Percentiles rank a stretch among this genome's conserved stretches.
phyloP scores from a whole-genome alignment of 225 moss, liverwort and hornwort genomes.

The Polytrichum formosum region DNA sequence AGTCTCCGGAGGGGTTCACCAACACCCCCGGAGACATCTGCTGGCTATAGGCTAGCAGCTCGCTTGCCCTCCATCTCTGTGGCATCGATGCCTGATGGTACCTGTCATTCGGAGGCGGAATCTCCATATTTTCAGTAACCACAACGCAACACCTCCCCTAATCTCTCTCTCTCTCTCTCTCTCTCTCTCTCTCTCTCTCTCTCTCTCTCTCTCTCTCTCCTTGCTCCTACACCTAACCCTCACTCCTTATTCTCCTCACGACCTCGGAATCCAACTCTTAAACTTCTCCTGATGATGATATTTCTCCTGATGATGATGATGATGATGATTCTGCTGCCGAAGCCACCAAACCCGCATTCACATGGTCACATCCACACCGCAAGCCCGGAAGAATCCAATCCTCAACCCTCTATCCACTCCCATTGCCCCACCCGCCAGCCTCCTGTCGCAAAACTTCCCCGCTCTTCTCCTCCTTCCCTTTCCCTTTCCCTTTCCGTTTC shows the following conservation, averaged over 20 bases:
- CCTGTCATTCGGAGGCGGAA: constrained; percentile 39
- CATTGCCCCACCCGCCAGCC: constrained; percentile 54
- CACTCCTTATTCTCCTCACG: no score
- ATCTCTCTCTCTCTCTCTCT: constrained; percentile 1
- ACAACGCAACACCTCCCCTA: not conserved
- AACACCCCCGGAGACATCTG: constrained; percentile 35
- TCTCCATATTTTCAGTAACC: constrained; percentile 32
- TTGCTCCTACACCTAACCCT: constrained; percentile 23
- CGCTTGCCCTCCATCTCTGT: constrained; percentile 36
- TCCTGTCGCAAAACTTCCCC: constrained; percentile 33
- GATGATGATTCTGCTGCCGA: no score
- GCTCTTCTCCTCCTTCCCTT: constrained; percentile 7
- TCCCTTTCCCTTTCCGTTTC: not conserved
- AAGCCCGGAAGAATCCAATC: not conserved
- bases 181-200: no score
- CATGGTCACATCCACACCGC: constrained; percentile 14
- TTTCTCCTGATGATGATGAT: no score
- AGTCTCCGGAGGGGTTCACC: constrained; percentile 17
- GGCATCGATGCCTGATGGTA: constrained; percentile 8
- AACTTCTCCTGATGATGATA: no score
- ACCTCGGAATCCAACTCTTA: no score
- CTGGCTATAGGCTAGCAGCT: constrained; percentile 34
- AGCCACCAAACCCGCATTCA: constrained; percentile 26
- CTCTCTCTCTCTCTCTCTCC: no score
- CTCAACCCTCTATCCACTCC: constrained; percentile 29